Evolutionary conservation across 352 stramenopile genomes (phyloP).

Genomic region (Phytophthora pinifolia): DNA sequence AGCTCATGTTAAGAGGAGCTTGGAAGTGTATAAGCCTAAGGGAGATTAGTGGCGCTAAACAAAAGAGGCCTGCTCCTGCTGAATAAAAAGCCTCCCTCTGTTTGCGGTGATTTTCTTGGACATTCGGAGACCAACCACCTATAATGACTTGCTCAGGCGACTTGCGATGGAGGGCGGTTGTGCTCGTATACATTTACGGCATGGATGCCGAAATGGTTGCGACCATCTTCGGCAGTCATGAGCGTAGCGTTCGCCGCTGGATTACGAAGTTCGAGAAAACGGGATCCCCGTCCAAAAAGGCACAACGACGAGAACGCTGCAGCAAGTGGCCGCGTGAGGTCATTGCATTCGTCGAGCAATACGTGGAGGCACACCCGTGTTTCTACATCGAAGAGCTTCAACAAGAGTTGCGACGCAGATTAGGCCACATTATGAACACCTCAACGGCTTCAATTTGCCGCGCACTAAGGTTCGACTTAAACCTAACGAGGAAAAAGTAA

Average conservation of each 20-base stretch:
- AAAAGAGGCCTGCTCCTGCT: no score
- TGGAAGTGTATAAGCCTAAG: no score
- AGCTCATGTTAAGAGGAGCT: no score
- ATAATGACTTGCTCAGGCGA: constrained; percentile 18
- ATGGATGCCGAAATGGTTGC: constrained; percentile 10
- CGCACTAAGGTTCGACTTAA: constrained; percentile 22
- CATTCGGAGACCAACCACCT: not conserved
- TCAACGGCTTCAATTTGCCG: constrained; percentile 24
- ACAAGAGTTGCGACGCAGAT: constrained; percentile 4
- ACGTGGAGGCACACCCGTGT: constrained; percentile 22
- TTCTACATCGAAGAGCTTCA: no score
- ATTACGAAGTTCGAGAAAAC: constrained; percentile 12
- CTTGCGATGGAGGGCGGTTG: constrained; percentile 22
- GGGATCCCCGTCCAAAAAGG: not conserved
- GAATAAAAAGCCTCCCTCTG: not conserved
- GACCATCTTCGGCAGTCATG: constrained; percentile 3
- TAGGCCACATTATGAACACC: constrained; percentile 3
- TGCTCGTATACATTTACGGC: constrained; percentile 23
- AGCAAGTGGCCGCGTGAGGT: constrained; percentile 10
- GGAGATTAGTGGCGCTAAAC: no score
- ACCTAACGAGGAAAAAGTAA: constrained; percentile 18
- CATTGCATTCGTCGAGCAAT: constrained; percentile 12
- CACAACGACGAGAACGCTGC: not conserved
- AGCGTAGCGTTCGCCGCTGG: constrained; percentile 10
- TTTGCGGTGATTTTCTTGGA: not conserved